A percentile compares a stretch with the other conserved stretches of the same genome.
These are phyloP conservation scores for Yamadazyma blattariae DNA, from an alignment of 1,139 yeast genomes.

Conservation along the genomic window DNA sequence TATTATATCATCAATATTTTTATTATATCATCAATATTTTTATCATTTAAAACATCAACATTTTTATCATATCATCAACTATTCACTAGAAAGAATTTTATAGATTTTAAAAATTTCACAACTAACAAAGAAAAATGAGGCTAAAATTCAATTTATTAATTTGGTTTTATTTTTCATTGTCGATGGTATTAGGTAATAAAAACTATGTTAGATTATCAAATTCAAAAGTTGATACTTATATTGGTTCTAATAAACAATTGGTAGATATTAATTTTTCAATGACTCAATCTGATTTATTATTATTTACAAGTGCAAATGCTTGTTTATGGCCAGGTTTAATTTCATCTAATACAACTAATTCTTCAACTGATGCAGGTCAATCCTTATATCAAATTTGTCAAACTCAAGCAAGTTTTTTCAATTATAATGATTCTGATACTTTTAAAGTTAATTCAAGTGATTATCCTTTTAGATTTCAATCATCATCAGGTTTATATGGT, in stretches of 20 bases:
- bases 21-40: no score
- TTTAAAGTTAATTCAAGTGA: neutral
- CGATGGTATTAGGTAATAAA: no score
- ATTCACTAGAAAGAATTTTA: no score
- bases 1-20: no score
- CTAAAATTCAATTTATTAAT: no score
- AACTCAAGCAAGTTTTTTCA: constrained; percentile 5
- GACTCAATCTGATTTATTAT: constrained; percentile 47
- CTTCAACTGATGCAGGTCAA: neutral
- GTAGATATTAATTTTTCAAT: constrained; percentile 38
- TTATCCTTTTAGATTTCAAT: constrained; percentile 35
- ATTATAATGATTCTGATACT: constrained; percentile 1
- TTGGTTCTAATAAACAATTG: constrained; percentile 31
- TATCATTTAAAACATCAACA: no score
- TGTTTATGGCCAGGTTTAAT: constrained; percentile 4
- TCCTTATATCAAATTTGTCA: constrained; percentile 3
- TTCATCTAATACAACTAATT: neutral
- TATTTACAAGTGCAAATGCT: constrained; percentile 10
- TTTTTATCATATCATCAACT: no score
- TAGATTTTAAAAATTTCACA: no score
- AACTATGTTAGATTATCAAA: constrained; percentile 6
- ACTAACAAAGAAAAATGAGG: no score
- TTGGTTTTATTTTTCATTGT: no score
- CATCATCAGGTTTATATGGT: constrained; percentile 2
- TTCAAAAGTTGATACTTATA: constrained; percentile 25